Evolutionary conservation across 176 grass and related monocot genomes (phyloP).

Genomic region (Phoenix roebelenii): DNA sequence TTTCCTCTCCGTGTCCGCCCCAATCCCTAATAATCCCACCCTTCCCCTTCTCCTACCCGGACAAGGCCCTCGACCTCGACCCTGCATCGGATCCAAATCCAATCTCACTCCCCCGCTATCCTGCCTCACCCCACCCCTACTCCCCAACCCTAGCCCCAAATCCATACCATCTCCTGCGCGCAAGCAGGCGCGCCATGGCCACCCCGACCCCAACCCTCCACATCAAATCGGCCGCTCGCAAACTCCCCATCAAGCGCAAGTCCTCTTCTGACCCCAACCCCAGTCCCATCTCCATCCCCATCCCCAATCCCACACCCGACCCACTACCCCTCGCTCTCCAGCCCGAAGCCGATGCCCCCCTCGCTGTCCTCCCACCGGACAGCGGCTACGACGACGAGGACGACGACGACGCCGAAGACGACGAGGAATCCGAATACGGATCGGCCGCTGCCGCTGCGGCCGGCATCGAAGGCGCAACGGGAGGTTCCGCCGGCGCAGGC

Average conservation of each 20-base stretch:
- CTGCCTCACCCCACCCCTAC: slow-evolving; percentile 2
- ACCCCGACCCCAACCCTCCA: slow-evolving; percentile 37
- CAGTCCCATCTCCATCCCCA: slow-evolving; percentile 25
- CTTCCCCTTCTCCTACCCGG: neutral
- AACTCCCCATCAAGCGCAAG: slow-evolving; percentile 99
- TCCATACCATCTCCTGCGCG: too few species aligned
- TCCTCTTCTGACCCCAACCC: slow-evolving; percentile 19
- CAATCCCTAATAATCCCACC: slow-evolving; percentile 9
- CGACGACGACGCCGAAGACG: slow-evolving; percentile 13
- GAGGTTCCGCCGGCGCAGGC: too few species aligned
- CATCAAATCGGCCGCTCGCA: slow-evolving; percentile 46
- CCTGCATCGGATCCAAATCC: slow-evolving; percentile 34
- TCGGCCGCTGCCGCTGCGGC: neutral
- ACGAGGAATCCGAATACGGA: neutral
- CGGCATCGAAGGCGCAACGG: too few species aligned
- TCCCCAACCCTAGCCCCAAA: neutral
- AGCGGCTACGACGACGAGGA: slow-evolving; percentile 21
- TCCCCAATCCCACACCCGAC: neutral
- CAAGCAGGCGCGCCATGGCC: slow-evolving; percentile 47
- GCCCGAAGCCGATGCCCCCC: neutral
- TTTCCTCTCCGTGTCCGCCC: too few species aligned
- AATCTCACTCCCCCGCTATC: slow-evolving; percentile 3
- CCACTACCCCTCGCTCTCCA: neutral
- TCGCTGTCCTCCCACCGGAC: neutral
- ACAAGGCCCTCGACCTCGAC: slow-evolving; percentile 13